Base-by-base conservation (phyloP, 2,329 filamentous ascomycete species). In the Penicillium griseofulvum region DNA sequence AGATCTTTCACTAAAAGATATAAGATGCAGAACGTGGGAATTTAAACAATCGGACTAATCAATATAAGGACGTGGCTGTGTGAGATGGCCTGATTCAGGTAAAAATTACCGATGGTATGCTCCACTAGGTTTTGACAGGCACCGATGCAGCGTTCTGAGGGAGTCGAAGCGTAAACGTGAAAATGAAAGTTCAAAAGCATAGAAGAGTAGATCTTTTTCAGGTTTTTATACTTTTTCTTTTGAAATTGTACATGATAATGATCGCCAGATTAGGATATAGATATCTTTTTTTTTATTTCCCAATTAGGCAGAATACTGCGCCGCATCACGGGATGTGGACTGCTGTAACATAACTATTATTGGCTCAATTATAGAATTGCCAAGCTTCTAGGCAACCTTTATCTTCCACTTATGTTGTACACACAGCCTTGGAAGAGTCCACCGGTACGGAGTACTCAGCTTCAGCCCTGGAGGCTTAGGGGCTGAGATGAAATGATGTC, bases 281-380 rank as follows among this genome's bases (percentile, higher is more conserved):
- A 8, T 2, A 22, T 11, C 36, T n/a, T 17, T 31, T 31, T 12
- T 29, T 2, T 16, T 37, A 17, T 14, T 42, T 50, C 55, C 52
- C 14, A 44, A 47, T 55, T 22, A 36, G 49, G 57, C 1, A 17
- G 11, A 4, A 55, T 48, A 22, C 12, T 42, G 55, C 57, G 51
- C 54, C 31, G 34, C 5, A 19, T 29, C 14, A 19, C 46, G 44
- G 14, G 45, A 44, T 19, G 33, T 42, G 49, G 49, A 26, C 36
- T 28, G 44, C 4, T 16, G 19, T 26, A 22, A 16, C 22, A 28
- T 28, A 22, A 22, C 22, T 22, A n/a, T n/a, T 16, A 44, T 44
- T 44, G 42, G 42, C 42, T 9, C 11, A 19, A 16, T n/a, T 17
- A 19, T 44, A 29, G 37, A 38, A 11, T 22, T 38, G 36, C 37